These are phyloP conservation scores for Arabidopsis hybrid DNA, from an alignment of 441 rosid genomes.

Conservation along the genomic window DNA sequence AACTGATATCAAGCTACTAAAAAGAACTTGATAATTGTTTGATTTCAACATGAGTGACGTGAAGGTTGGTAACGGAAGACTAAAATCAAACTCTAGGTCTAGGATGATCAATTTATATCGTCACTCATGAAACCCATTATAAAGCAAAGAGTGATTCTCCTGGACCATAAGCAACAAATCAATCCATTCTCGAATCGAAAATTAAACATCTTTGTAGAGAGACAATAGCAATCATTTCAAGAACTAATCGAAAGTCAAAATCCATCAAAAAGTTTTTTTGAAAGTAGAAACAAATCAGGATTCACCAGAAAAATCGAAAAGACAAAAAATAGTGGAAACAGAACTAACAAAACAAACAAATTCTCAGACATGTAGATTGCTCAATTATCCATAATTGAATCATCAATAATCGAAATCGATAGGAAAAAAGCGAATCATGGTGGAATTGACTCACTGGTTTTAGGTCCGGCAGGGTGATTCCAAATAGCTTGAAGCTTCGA, in stretches of 20 bases:
- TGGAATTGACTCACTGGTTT: constrained; percentile 60
- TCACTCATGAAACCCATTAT: not conserved
- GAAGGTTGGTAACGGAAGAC: no score
- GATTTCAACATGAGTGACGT: not conserved
- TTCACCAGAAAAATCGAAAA: not conserved
- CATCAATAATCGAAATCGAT: constrained; percentile 10
- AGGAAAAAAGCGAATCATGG: not conserved
- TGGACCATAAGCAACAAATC: not conserved
- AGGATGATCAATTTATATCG: not conserved
- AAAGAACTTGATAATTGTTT: not conserved
- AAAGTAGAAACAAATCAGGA: constrained; percentile 3
- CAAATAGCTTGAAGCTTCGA: constrained; percentile 66
- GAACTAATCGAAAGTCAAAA: constrained; percentile 28
- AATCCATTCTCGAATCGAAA: not conserved
- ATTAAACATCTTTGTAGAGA: no score
- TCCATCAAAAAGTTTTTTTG: not conserved
- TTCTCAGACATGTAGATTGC: not conserved
- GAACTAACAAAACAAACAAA: not conserved
- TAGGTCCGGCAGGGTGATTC: constrained; percentile 86
- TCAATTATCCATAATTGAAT: constrained; percentile 23
- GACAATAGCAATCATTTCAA: not conserved
- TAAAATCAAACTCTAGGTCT: no score
- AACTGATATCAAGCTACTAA: not conserved
- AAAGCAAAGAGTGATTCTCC: not conserved
- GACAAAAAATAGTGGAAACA: not conserved